A percentile compares a stretch with the other conserved stretches of the same genome.
Evolutionary conservation across 2,329 filamentous ascomycete genomes (phyloP).

Genomic region (Colletotrichum neosansevieriae): DNA sequence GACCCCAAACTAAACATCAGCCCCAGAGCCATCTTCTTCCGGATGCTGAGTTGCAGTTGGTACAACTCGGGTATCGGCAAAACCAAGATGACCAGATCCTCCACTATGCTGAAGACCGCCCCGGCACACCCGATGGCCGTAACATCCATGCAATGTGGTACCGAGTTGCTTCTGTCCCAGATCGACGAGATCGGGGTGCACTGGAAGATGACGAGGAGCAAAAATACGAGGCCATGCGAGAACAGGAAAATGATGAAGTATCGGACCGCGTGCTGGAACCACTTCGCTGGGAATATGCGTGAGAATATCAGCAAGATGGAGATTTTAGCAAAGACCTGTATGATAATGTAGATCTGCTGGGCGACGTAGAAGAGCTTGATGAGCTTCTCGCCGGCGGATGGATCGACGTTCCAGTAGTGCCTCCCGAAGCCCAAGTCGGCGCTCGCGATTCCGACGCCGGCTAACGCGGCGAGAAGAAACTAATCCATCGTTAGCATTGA

Average conservation of each 20-base stretch:
- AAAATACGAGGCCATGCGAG: conserved; percentile 41
- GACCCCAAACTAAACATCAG: conserved; percentile 76
- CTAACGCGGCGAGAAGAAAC: conserved; percentile 38
- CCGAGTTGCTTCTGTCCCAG: conserved; percentile 40
- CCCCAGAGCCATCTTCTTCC: conserved; percentile 74
- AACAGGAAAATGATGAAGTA: conserved; percentile 39
- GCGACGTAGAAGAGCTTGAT: conserved; percentile 41
- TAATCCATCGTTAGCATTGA: conserved; percentile 8
- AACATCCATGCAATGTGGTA: conserved; percentile 67
- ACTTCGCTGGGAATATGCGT: conserved; percentile 41
- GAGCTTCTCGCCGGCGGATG: conserved; percentile 29
- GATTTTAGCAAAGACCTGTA: conserved; percentile 45
- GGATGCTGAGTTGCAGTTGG: conserved; percentile 70
- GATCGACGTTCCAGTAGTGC: conserved; percentile 45
- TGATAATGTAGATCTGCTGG: conserved; percentile 44
- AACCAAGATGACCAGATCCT: conserved; percentile 75
- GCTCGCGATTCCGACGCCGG: conserved; percentile 42
- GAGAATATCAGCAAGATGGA: conserved; percentile 45
- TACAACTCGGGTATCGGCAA: conserved; percentile 74
- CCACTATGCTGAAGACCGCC: conserved; percentile 76
- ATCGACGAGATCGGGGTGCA: conserved; percentile 39
- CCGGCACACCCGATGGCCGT: conserved; percentile 75
- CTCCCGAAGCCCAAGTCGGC: conserved; percentile 42
- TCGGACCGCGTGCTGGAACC: conserved; percentile 40
- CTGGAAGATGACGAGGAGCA: conserved; percentile 42